phyloP scores from a whole-genome alignment of 2,329 filamentous ascomycete species.

The Erysiphe pulchra region DNA sequence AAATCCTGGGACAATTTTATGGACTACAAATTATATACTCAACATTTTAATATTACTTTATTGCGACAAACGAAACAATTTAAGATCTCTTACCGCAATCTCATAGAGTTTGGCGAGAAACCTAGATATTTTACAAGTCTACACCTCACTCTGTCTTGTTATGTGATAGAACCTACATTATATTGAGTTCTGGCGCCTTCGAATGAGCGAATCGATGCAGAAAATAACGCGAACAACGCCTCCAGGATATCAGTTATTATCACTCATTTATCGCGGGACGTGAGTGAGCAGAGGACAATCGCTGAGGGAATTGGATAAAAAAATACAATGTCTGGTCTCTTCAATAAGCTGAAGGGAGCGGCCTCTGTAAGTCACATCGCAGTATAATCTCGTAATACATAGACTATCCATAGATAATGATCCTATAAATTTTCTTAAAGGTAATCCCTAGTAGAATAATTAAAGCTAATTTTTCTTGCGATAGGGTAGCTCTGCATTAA shows the following conservation, averaged over 20 bases:
- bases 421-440: not conserved
- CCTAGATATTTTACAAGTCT: no score
- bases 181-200: not conserved
- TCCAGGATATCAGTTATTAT: not conserved
- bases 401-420: no score
- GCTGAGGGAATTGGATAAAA: not conserved
- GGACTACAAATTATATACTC: no score
- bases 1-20: no score
- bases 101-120: no score
- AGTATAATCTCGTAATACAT: not conserved
- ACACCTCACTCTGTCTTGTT: no score
- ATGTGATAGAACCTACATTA: not conserved
- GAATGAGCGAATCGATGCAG: not conserved
- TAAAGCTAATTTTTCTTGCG: not conserved
- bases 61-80: no score
- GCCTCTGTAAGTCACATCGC: not conserved
- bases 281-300: not conserved
- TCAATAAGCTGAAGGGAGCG: conserved; percentile 30
- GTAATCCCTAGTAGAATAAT: conserved; percentile 21
- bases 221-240: not conserved
- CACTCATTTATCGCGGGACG: not conserved
- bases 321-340: conserved; percentile 27
- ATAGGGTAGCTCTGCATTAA: conserved; percentile 6
- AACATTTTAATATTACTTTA: no score
- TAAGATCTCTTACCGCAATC: no score